Evolutionary conservation across 371 early-diverging fungal genomes (phyloP).

Genomic region (Synchytrium microbalum): DNA sequence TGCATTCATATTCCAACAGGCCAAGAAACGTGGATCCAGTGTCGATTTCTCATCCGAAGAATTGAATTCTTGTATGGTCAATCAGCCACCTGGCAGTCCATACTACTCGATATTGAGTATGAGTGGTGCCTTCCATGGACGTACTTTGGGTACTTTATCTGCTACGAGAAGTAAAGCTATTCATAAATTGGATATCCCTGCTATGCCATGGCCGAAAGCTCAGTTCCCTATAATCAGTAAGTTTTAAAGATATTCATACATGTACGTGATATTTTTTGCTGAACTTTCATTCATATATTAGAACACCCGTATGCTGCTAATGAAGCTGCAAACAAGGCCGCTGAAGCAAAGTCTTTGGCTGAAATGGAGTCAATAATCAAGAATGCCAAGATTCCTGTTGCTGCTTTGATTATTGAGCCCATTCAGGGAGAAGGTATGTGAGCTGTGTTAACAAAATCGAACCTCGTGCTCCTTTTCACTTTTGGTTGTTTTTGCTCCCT

Average conservation of each 20-base stretch:
- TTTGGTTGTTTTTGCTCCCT: background rate
- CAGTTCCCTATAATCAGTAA: slow-evolving; percentile 41
- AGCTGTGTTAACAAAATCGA: too few species aligned
- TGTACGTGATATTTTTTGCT: background rate
- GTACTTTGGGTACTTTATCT: slow-evolving; percentile 63
- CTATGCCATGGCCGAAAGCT: slow-evolving; percentile 49
- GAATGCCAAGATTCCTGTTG: slow-evolving; percentile 42
- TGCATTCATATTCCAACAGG: slow-evolving; percentile 64
- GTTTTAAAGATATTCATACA: too few species aligned
- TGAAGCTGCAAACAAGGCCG: background rate
- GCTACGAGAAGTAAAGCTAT: slow-evolving; percentile 63
- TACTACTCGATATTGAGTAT: slow-evolving; percentile 63
- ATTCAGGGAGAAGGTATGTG: slow-evolving; percentile 61
- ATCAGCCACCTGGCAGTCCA: slow-evolving; percentile 62
- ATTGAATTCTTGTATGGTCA: slow-evolving; percentile 54
- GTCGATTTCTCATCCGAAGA: slow-evolving; percentile 41
- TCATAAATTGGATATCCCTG: slow-evolving; percentile 67
- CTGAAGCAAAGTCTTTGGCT: background rate
- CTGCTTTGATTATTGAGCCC: slow-evolving; percentile 72
- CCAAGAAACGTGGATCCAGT: slow-evolving; percentile 41
- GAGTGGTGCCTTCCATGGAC: slow-evolving; percentile 59
- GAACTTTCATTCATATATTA: background rate
- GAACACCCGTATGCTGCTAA: background rate
- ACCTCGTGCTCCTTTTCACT: too few species aligned
- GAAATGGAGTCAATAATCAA: background rate